Base-by-base conservation (phyloP, 805 yeast genomes). In the Lipomyces sp. region DNA sequence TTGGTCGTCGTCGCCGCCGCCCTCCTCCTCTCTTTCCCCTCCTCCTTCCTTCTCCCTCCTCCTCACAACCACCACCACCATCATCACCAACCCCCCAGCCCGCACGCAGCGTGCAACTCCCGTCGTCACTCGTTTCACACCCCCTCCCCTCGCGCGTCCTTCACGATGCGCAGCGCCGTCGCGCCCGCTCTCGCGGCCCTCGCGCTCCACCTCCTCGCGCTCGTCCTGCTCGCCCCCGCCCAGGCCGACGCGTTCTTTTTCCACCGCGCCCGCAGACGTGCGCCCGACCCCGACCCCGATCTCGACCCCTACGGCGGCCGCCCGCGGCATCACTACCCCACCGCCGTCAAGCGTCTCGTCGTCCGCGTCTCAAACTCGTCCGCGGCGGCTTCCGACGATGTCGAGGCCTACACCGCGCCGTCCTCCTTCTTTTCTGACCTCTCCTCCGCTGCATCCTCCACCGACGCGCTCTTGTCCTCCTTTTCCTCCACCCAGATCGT, bases 291-390 rank as follows among this genome's bases (percentile, higher is more conserved):
- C 43, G 18, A 16, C 29, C 32, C 45, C 24, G 16, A 35, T 47
- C 28, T 28, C 43, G 16, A 19, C 47, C 13, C 47, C 23, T 11
- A 34, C 32, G 43, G 32, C 26, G 51, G 38, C 4, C 47, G 47
- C 3, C 47, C 55, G 23, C 35, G 36, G 13, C 55, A 41, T 28
- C 47, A 37, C 31, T 28, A 34, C 23, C 44, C 49, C n/a, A 38
- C 38, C 16, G 45, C 26, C 16, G 43, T 42, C 6, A 49, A 45
- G 8, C 33, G 55, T 8, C 34, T 36, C 16, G 50, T 51, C 36
- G 50, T 45, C 10, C 55, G 49, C 40, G 50, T 42, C 36, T 45
- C 45, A 22, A 36, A 46, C 35, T 41, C 50, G 19, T 37, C 46
- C 28, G 39, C 34, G 19, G 7, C 39, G 31, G 13, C 18, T n/a